These are phyloP conservation scores for Macrophomina tecta DNA, from an alignment of 2,329 filamentous ascomycete species.

Conservation along the genomic window DNA sequence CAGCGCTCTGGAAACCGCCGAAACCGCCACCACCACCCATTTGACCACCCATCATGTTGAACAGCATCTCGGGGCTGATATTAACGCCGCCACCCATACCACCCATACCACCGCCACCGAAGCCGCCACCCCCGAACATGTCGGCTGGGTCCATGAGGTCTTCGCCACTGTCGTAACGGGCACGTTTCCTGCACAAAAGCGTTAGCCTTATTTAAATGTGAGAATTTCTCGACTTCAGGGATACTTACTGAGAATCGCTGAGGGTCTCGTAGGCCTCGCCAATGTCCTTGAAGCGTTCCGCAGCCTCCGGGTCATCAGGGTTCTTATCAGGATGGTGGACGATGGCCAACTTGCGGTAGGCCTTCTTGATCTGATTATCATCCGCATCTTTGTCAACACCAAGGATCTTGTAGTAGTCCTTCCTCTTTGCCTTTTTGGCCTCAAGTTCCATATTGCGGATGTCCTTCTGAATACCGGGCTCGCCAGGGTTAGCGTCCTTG, in stretches of 20 bases:
- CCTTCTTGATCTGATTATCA: conserved; percentile 90
- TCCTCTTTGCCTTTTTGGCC: conserved; percentile 95
- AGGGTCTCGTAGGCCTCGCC: conserved; percentile 96
- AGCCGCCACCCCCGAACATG: conserved; percentile 73
- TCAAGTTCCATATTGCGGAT: conserved; percentile 90
- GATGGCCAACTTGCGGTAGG: conserved; percentile 93
- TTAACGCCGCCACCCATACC: conserved; percentile 58
- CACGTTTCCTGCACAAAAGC: conserved; percentile 67
- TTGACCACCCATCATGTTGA: conserved; percentile 28
- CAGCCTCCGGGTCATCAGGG: conserved; percentile 80
- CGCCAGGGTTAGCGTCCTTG: conserved; percentile 80
- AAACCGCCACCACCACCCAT: conserved; percentile 23
- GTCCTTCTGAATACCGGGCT: conserved; percentile 81
- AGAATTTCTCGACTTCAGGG: background rate
- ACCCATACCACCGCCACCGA: conserved; percentile 41
- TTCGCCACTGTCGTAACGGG: conserved; percentile 88
- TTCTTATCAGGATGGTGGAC: conserved; percentile 98
- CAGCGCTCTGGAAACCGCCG: background rate
- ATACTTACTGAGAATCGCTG: conserved; percentile 85
- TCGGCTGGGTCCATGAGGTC: conserved; percentile 88
- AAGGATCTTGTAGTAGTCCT: conserved; percentile 99
- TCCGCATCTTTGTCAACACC: conserved; percentile 83
- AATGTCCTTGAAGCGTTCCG: conserved; percentile 95
- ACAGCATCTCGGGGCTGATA: conserved; percentile 42
- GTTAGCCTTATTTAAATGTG: background rate